These are phyloP conservation scores for Alternaria novae-zelandiae DNA, from an alignment of 2,329 filamentous ascomycete genomes.

Conservation along the genomic window DNA sequence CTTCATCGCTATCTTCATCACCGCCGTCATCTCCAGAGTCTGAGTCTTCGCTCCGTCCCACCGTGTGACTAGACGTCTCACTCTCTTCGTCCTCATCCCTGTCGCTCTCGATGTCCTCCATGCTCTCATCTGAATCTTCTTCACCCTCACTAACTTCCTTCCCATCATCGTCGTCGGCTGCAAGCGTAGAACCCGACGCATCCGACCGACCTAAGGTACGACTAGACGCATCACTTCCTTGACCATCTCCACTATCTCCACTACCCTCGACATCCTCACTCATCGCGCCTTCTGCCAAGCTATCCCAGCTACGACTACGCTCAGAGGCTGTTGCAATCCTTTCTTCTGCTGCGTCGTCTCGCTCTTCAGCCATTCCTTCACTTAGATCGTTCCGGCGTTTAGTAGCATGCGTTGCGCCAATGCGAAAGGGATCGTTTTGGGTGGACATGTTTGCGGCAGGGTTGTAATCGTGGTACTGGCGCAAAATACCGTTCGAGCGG, in stretches of 20 bases:
- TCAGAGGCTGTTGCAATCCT: background rate
- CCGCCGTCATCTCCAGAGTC: background rate
- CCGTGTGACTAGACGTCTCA: background rate
- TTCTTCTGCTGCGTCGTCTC: accelerated
- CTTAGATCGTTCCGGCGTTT: background rate
- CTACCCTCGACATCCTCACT: background rate
- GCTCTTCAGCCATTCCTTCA: accelerated
- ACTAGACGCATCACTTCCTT: background rate
- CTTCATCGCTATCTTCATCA: background rate
- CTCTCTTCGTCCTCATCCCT: background rate
- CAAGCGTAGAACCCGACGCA: background rate
- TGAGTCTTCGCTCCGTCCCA: background rate
- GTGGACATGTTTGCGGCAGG: background rate
- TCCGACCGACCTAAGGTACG: background rate
- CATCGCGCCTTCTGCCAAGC: background rate
- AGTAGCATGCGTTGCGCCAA: background rate
- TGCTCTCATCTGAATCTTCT: background rate
- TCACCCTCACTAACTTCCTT: background rate
- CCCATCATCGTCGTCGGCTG: accelerated
- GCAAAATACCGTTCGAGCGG: background rate
- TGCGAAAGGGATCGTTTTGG: background rate
- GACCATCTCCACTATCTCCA: background rate
- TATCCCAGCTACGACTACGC: background rate
- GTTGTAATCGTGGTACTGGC: background rate
- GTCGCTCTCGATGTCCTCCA: background rate